These are phyloP conservation scores for Apiotrichum siamense DNA, from an alignment of 1,284 basidiomycete species.

Conservation along the genomic window DNA sequence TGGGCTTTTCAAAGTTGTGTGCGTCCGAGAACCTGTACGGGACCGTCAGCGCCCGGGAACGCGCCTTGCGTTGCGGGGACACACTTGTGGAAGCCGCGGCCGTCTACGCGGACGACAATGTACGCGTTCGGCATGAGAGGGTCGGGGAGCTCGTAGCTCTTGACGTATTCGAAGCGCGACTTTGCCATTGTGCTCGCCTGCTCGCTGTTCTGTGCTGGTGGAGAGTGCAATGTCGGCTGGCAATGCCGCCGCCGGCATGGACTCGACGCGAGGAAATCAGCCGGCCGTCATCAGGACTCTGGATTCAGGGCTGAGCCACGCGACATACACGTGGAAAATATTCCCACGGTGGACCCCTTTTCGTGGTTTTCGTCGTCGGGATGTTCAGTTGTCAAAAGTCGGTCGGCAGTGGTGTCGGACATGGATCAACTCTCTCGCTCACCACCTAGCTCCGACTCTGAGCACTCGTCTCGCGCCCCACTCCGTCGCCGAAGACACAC, in stretches of 20 bases:
- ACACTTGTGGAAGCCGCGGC: constrained; percentile 94
- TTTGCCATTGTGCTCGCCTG: constrained; percentile 68
- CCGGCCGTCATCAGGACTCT: no score
- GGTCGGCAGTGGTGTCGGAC: no score
- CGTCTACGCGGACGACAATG: constrained; percentile 83
- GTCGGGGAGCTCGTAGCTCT: constrained; percentile 84
- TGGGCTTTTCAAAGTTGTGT: constrained; percentile 83
- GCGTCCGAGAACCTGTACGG: constrained; percentile 77
- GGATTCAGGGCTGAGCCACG: background rate
- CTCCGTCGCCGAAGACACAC: background rate
- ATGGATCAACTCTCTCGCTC: no score
- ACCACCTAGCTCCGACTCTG: no score
- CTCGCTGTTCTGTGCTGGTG: background rate
- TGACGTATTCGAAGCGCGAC: constrained; percentile 85
- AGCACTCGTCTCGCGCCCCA: no score
- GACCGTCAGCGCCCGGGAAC: background rate
- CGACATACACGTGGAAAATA: background rate
- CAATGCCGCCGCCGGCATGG: no score
- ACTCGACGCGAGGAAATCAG: no score
- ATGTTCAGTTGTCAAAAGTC: no score
- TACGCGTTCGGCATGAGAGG: constrained; percentile 75
- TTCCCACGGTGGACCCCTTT: constrained; percentile 6
- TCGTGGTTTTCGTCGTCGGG: no score
- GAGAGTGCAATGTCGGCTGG: no score
- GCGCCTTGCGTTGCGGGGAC: constrained; percentile 28